Evolutionary conservation across 2,329 filamentous ascomycete genomes (phyloP), one percentile per base, ranked within the genome.

Genomic region (Venturia aucupariae): DNA sequence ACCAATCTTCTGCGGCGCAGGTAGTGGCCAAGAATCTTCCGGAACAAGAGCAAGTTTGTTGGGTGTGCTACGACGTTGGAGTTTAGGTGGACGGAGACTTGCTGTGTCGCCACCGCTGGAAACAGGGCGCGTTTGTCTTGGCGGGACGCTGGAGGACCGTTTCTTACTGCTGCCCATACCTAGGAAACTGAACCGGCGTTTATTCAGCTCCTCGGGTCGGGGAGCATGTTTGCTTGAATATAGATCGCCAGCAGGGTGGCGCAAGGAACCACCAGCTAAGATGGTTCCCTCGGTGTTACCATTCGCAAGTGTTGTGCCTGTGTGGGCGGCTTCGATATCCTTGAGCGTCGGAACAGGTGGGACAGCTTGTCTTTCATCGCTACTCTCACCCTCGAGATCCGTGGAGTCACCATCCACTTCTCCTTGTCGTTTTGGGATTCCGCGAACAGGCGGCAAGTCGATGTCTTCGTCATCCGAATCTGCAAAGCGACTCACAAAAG

Each of bases 101-200:
- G 39, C 60, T 57, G 59, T 69, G 64, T 51, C 69, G 66, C 4
- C 46, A 15, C 46, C 67, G 60, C 42, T 68, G 68, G 4, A 41
- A 64, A 65, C 13, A 66, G 69, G 70, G 64, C 75, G 75, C 57
- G 71, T 74, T 48, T 51, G 61, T 61, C 8, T 65, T 64, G 24
- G 51, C 41, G 66, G 51, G 44, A 68, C 64, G 70, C 32, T 77
- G 70, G 67, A 51, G 22, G 30, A 7, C 10, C 62, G 62, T 41
- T 75, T 75, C 72, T 86, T 89, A 74, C 83, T 87, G 64, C 88
- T 85, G 44, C 86, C 83, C n/a, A 91, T 65, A 75, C 80, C 72
- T 64, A 78, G 77, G 68, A 78, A 75, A 22, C 72, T 71, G 13
- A 60, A 41, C 19, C 77, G 75, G 67, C 62, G 46, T 77, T 79